Evolutionary conservation across 305 asterid genomes (phyloP), one percentile per base, ranked within the genome.

Genomic region (Fraxinus paxiana): DNA sequence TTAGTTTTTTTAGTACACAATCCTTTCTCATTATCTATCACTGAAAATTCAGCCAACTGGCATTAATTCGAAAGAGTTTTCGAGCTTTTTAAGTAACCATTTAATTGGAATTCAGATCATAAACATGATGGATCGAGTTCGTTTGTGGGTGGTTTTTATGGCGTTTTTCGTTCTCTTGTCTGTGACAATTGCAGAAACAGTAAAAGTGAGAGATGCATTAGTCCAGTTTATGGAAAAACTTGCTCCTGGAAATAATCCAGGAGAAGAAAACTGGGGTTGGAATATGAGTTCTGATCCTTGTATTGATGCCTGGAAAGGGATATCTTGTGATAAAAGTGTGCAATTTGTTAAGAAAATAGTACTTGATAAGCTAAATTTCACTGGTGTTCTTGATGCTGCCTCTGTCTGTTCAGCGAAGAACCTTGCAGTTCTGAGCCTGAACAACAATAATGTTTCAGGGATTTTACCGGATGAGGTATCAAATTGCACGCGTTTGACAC

Each of bases 281-380:
- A 88, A 90, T 74, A 0, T 28, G 2, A 83, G 77, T 75, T 92
- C 97, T 8, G 97, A 92, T 51, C 97, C 97, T 0, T 93, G 90
- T 73, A 13, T 5, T 17, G 72, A 61, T 17, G 26, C 74, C 1
- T 84, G 94, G 94, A 80, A 77, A 28, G 92, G 94, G 3, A 84
- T 90, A 8, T 54, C 22, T 7, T 92, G 97, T 63, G 79, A 82
- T 69, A 5, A 3, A 18, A 74, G 77, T 28, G 5, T 82, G 0
- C 72, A 56, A 34, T 84, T 84, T 0, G 86, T 92, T 12, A 88
- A 80, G 85, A 90, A 79, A 70, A 81, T 93, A 0, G 82, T 90
- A 2, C 97, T 93, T 51, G 85, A 90, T n/a, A 61, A 69, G 4
- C 71, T 86, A 2, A 88, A 88, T 43, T 90, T 93, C 73, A 80